Percentiles rank a stretch among this genome's conserved stretches.
phyloP scores from a whole-genome alignment of 306 rosid genomes.

The Leucaena leucocephala region DNA sequence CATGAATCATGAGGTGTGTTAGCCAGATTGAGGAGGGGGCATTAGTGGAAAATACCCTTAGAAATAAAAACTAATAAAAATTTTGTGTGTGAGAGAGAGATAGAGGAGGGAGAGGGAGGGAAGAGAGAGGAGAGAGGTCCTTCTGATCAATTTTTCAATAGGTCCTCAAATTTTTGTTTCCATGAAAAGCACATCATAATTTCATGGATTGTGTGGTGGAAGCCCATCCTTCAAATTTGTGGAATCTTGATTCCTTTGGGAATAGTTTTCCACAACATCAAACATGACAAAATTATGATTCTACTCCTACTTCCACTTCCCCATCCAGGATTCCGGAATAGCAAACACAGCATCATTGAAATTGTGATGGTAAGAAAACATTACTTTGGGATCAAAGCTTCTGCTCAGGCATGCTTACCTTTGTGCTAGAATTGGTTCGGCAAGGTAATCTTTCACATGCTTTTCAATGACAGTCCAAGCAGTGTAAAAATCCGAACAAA shows the following conservation, averaged over 20 bases:
- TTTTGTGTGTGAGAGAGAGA: too few species aligned
- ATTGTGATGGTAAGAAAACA: constrained; percentile 29
- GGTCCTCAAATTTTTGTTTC: background rate
- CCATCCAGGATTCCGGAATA: background rate
- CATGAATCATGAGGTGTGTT: background rate
- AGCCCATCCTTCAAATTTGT: background rate
- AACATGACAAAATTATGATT: background rate
- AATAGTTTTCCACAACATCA: background rate
- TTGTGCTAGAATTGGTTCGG: constrained; percentile 62
- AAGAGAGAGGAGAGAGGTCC: too few species aligned
- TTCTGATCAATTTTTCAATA: background rate
- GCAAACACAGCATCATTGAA: background rate
- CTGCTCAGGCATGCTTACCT: constrained; percentile 56
- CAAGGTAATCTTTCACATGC: constrained; percentile 58
- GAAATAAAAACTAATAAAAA: too few species aligned
- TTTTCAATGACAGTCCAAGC: constrained; percentile 91
- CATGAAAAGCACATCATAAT: background rate
- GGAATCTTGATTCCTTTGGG: background rate
- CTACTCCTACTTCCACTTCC: background rate
- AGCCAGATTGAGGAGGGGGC: background rate
- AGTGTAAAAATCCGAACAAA: constrained; percentile 82
- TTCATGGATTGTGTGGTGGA: background rate
- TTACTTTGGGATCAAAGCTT: constrained; percentile 26
- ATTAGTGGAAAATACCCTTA: too few species aligned
- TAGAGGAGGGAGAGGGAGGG: too few species aligned